phyloP scores from a whole-genome alignment of 495 filamentous ascomycete species.

The Penicillium flavigenum region DNA sequence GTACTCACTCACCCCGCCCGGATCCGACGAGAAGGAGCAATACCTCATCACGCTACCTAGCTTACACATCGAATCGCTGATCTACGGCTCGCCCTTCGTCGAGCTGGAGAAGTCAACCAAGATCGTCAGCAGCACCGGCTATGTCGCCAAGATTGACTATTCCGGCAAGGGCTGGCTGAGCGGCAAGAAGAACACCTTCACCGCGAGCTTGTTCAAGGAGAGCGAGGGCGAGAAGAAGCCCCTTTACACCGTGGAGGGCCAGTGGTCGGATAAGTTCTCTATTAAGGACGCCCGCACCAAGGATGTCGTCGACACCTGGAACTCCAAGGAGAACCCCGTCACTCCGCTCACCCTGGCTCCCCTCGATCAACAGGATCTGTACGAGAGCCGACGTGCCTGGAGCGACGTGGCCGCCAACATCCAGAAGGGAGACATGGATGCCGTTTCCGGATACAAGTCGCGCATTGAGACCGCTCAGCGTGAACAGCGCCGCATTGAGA shows the following conservation, averaged over 20 bases:
- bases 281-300: conserved; percentile 74
- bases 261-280: conserved; percentile 84
- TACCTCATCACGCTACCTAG: conserved; percentile 91
- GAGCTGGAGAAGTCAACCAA: conserved; percentile 81
- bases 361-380: conserved; percentile 76
- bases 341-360: conserved; percentile 71
- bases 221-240: conserved; percentile 75
- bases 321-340: conserved; percentile 58
- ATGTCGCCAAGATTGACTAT: conserved; percentile 90
- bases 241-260: conserved; percentile 81
- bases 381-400: conserved; percentile 90
- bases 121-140: conserved; percentile 84
- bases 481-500: conserved; percentile 77
- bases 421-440: conserved; percentile 76
- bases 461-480: conserved; percentile 92
- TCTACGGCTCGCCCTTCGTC: conserved; percentile 87
- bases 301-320: conserved; percentile 66
- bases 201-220: conserved; percentile 69
- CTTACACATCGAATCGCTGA: conserved; percentile 90
- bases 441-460: conserved; percentile 71
- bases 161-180: conserved; percentile 89
- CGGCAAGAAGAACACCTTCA: conserved; percentile 93
- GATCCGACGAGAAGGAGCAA: conserved; percentile 58
- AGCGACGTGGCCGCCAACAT: conserved; percentile 78
- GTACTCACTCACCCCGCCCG: conserved; percentile 65